phyloP scores from a whole-genome alignment of 2,329 filamentous ascomycete genomes.

The Xylariaceae sp. region DNA sequence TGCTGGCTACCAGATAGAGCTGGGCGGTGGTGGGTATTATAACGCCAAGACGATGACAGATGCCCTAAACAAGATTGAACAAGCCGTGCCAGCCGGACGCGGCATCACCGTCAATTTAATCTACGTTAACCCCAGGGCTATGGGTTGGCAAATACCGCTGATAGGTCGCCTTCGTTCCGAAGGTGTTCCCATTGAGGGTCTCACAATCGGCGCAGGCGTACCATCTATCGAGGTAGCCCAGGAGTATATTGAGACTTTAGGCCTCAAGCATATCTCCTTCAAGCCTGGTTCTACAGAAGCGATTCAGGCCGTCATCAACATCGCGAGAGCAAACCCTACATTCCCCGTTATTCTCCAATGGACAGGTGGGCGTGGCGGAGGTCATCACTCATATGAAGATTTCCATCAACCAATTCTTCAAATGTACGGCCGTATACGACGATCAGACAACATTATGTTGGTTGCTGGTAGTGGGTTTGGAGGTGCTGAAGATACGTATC shows the following conservation, averaged over 20 bases:
- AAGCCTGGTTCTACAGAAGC: slow-evolving; percentile 87
- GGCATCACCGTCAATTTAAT: slow-evolving; percentile 89
- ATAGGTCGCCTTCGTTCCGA: slow-evolving; percentile 74
- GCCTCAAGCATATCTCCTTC: slow-evolving; percentile 88
- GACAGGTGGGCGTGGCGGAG: slow-evolving; percentile 90
- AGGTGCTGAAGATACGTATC: slow-evolving; percentile 83
- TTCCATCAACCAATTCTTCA: slow-evolving; percentile 88
- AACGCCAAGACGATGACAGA: slow-evolving; percentile 75
- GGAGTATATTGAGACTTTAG: slow-evolving; percentile 88
- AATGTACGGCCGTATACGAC: slow-evolving; percentile 85
- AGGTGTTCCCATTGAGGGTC: slow-evolving; percentile 83
- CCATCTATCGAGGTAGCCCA: slow-evolving; percentile 89
- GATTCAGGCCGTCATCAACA: slow-evolving; percentile 85
- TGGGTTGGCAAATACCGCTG: slow-evolving; percentile 88
- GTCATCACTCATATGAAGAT: slow-evolving; percentile 91
- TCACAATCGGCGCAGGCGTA: slow-evolving; percentile 89
- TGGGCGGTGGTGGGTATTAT: slow-evolving; percentile 87
- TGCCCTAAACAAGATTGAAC: slow-evolving; percentile 78
- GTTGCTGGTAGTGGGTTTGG: slow-evolving; percentile 91
- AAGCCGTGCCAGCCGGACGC: slow-evolving; percentile 73
- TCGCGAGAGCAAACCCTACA: slow-evolving; percentile 85
- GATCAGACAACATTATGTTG: slow-evolving; percentile 79
- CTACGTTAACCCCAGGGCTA: slow-evolving; percentile 82
- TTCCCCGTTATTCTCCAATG: slow-evolving; percentile 94
- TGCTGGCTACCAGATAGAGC: slow-evolving; percentile 88